Evolutionary conservation across 306 rosid genomes (phyloP).

Genomic region (Lagenaria siceraria): DNA sequence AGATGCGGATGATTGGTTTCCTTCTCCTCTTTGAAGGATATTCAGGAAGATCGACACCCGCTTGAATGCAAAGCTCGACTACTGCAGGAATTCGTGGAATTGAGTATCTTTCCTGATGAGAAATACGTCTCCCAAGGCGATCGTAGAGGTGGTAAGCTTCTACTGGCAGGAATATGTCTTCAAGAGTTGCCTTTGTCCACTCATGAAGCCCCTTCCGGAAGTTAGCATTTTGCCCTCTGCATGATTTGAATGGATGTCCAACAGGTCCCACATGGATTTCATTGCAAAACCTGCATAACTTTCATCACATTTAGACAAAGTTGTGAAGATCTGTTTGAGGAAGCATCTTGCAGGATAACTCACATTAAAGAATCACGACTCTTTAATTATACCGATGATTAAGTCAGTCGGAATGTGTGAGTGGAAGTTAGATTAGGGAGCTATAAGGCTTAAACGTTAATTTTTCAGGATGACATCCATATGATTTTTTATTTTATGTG

Average conservation of each 20-base stretch:
- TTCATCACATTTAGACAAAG: background rate
- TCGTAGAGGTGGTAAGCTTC: constrained; percentile 82
- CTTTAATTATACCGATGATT: background rate
- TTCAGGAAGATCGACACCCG: constrained; percentile 68
- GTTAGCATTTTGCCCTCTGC: constrained; percentile 50
- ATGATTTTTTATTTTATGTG: background rate
- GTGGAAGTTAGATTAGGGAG: background rate
- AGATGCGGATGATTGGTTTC: constrained; percentile 69
- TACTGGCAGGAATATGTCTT: constrained; percentile 61
- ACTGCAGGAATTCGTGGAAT: constrained; percentile 81
- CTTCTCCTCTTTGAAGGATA: constrained; percentile 79
- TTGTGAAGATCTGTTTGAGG: background rate
- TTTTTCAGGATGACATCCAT: background rate
- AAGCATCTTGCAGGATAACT: background rate
- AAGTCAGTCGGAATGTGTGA: background rate
- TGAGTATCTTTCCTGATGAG: constrained; percentile 63
- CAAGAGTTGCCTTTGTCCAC: constrained; percentile 59
- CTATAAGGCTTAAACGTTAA: background rate
- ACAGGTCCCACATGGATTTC: constrained; percentile 88
- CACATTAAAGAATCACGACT: background rate
- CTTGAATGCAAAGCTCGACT: constrained; percentile 89
- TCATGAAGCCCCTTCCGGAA: constrained; percentile 65
- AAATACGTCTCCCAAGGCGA: constrained; percentile 64
- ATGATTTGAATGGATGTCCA: constrained; percentile 93
- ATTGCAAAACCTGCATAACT: constrained; percentile 63